Evolutionary conservation across 1,284 basidiomycete species (phyloP), one percentile per base, ranked within the genome.

Genomic region (Fomitopsis schrenkii): DNA sequence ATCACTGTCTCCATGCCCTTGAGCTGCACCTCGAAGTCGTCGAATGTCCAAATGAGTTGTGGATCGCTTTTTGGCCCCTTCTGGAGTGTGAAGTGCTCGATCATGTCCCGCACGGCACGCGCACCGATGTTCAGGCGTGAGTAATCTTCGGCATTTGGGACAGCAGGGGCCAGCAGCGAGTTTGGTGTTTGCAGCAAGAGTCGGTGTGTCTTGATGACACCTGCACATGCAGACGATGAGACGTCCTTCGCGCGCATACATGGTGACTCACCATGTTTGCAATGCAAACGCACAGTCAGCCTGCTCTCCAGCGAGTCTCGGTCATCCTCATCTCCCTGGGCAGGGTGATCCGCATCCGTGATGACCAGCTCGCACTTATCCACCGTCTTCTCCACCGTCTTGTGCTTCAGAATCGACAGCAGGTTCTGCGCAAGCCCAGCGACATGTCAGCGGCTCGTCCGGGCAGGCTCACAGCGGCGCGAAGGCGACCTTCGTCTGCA

Each of bases 171-270:
- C 66, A 88, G 77, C 38, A 88, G 78, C 15, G 83, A 79, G 2
- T 79, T 80, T 40, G 84, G 81, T 2, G 81, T 78, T 57, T 83
- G 78, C 26, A 93, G 75, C 19, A 86, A 76, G 14, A 93, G 75
- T 17, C 85, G 82, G 72, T 93, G 91, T 0, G 91, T 93, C 74
- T 93, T 93, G 26, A 90, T 74, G 59, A 93, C 85, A 57, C 90
- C 91, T 93, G 59, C 15, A 33, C 42, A 38, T 41, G 2, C 30
- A 22, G 12, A 10, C n/a, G 41, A 57, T 55, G 41, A 66, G 59
- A 26, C 46, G 48, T 61, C 41, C 56, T 42, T 42, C n/a, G 50
- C 22, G 57, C 19, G 57, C 58, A 58, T 57, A 53, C 28, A 54
- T 59, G 55, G 44, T 46, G 45, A 45, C 67, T 66, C 70, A 88